Evolutionary conservation across 1,139 yeast genomes (phyloP), one percentile per base, ranked within the genome.

Genomic region (Meyerozyma sp.): DNA sequence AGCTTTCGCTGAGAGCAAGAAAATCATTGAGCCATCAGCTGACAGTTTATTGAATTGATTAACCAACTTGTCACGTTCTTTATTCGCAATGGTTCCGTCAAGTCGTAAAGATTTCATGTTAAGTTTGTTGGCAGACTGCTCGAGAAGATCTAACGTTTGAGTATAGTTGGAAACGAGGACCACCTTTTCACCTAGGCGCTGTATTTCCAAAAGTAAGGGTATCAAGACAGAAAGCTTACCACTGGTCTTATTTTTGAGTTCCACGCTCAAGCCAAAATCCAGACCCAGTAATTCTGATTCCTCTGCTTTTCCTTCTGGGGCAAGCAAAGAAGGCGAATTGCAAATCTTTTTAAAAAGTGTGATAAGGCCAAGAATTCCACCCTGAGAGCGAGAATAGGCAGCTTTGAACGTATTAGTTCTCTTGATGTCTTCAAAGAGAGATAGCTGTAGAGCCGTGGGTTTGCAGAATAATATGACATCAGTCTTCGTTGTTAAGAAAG

Each of bases 101-200:
- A 93, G 65, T 40, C 98, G 69, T 10, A 76, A 61, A 55, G 71
- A 83, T 0, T 76, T 59, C 49, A 84, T 57, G 42, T 76, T 74
- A 32, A 79, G 58, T 25, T 77, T 75, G 6, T 63, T 65, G 40
- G 90, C 59, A 10, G 85, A 57, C 8, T 65, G 63, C 56, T 88
- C 89, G 25, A 93, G 65, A 5, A 93, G 63, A 58, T 93, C 96
- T 40, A 93, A 68, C 0, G 96, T 90, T 56, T 88, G 85, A 0
- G 98, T 93, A 48, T 82, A 93, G 48, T 93, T 91, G 0, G 98
- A 91, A 2, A 91, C 87, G 28, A 93, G 65, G 0, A 93, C 96
- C 3, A 86, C 79, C 58, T 91, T 93, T 56, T 93, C 95, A 11
- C 75, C 67, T 10, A 56, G 53, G 5, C 52, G 50, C 23, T 65